Conservation (phyloP, 179 eudicot species). For the Actinidia arguta region DNA sequence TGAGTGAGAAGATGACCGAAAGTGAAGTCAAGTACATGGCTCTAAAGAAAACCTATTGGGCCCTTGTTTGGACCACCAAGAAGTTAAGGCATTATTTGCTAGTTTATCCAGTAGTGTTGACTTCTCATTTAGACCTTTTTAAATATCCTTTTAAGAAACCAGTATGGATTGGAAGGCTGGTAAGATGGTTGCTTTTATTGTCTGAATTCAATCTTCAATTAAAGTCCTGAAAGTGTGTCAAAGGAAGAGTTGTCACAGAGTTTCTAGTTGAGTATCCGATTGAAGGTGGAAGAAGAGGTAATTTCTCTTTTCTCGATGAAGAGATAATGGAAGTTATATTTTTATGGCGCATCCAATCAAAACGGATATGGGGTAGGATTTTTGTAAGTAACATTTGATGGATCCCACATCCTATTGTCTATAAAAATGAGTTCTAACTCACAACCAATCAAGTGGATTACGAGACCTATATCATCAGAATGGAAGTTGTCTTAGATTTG, state of each 20-base stretch:
- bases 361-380: not conserved
- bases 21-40: too few species aligned
- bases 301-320: not conserved
- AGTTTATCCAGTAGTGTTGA: not conserved
- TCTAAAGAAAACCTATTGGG: not conserved
- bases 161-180: not conserved
- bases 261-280: not conserved
- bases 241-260: not conserved
- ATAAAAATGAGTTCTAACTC: not conserved
- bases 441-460: not conserved
- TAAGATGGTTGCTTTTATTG: not conserved
- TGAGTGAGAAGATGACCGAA: not conserved
- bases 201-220: not conserved
- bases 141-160: not conserved
- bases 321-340: not conserved
- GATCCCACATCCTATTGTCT: not conserved
- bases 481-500: not conserved
- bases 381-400: not conserved
- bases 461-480: not conserved
- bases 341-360: not conserved
- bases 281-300: accelerated
- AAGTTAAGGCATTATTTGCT: not conserved
- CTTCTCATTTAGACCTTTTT: not conserved
- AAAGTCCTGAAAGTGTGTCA: not conserved
- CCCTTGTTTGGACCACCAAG: not conserved